Evolutionary conservation across 441 rosid genomes (phyloP).

Genomic region (Hypseocharis bilobata): DNA sequence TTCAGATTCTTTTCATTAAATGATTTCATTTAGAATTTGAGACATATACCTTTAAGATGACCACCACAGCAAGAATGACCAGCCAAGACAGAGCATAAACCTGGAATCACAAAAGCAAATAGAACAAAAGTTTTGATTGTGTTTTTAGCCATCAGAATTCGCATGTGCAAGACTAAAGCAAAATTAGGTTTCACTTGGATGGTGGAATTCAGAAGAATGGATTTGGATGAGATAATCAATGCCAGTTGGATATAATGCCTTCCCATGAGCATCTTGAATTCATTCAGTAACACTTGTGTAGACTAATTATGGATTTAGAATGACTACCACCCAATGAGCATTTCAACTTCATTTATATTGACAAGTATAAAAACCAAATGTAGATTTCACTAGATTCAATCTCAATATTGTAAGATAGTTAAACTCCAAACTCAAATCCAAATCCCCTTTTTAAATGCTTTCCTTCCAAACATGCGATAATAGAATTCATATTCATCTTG

Average conservation of each 20-base stretch:
- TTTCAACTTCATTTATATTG: background rate
- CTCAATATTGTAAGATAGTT: background rate
- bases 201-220: no score
- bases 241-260: background rate
- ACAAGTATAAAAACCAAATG: background rate
- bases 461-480: background rate
- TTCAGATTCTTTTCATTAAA: background rate
- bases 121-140: background rate
- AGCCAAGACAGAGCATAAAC: conserved; percentile 89
- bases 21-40: background rate
- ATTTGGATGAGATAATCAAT: background rate
- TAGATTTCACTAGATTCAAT: no score
- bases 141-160: background rate
- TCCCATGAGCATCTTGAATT: background rate
- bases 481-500: background rate
- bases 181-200: no score
- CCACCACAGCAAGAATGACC: conserved; percentile 67
- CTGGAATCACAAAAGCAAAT: conserved; percentile 32
- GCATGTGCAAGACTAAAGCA: background rate
- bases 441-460: background rate
- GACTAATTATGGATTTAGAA: background rate
- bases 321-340: background rate
- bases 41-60: conserved; percentile 60
- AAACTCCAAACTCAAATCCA: background rate
- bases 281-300: no score